phyloP scores from a whole-genome alignment of 2,329 filamentous ascomycete species.

The Chrysoporthe austroafricana region DNA sequence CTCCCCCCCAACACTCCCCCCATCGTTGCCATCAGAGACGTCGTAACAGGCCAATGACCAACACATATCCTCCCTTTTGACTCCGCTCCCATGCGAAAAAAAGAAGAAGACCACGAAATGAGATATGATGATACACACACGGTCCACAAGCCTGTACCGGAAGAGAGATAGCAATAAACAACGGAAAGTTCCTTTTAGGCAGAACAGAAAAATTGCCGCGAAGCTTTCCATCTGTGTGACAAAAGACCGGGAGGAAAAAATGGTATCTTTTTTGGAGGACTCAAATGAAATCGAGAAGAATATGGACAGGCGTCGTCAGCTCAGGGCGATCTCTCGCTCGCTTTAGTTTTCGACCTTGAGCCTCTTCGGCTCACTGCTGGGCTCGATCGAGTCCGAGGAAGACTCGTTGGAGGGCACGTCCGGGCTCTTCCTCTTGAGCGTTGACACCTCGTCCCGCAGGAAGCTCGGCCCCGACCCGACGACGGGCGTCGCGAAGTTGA shows the following conservation, averaged over 20 bases:
- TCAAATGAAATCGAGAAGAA: slow-evolving; percentile 17
- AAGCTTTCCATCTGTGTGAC: slow-evolving; percentile 25
- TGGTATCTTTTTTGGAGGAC: slow-evolving; percentile 19
- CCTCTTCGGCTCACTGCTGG: slow-evolving; percentile 54
- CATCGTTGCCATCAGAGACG: slow-evolving; percentile 6
- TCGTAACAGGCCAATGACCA: neutral
- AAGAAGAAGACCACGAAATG: neutral
- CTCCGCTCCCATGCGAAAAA: slow-evolving; percentile 7
- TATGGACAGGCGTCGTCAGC: neutral
- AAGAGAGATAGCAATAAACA: neutral
- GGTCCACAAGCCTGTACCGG: neutral
- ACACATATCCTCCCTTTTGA: neutral
- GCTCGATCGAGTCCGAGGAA: slow-evolving; percentile 47
- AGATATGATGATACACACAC: neutral
- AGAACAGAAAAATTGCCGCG: slow-evolving; percentile 15
- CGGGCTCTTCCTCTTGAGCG: slow-evolving; percentile 61
- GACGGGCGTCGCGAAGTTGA: slow-evolving; percentile 88
- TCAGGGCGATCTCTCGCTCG: neutral
- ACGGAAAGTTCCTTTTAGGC: neutral
- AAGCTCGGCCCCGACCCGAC: slow-evolving; percentile 66
- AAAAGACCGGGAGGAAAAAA: slow-evolving; percentile 14
- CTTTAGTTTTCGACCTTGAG: slow-evolving; percentile 53
- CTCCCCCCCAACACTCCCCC: neutral
- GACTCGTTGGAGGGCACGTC: slow-evolving; percentile 49
- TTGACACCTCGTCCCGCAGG: slow-evolving; percentile 55